These are phyloP conservation scores for Phytopythium litorale DNA, from an alignment of 352 stramenopile genomes.

Conservation along the genomic window DNA sequence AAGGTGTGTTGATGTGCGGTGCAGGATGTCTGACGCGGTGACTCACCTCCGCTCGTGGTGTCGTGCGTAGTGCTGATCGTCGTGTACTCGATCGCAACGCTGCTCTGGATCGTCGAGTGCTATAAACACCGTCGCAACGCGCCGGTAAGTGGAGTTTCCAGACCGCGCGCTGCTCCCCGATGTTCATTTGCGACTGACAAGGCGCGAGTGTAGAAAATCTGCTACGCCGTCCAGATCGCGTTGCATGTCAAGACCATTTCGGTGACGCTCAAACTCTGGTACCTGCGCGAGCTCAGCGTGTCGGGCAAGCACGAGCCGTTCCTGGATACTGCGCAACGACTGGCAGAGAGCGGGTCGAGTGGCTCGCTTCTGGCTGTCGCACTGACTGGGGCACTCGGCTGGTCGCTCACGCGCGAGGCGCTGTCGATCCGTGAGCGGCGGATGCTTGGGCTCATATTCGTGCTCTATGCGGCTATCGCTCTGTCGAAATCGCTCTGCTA, in stretches of 20 bases:
- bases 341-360: slow-evolving; percentile 34
- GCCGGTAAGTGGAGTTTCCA: slow-evolving; percentile 21
- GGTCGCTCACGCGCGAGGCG: slow-evolving; percentile 52
- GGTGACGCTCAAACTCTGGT: slow-evolving; percentile 48
- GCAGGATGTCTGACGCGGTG: neutral
- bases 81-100: slow-evolving; percentile 32
- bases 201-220: slow-evolving; percentile 33
- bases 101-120: slow-evolving; percentile 49
- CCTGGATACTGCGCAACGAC: slow-evolving; percentile 28
- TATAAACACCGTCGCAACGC: slow-evolving; percentile 32
- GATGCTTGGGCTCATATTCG: slow-evolving; percentile 30
- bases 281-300: slow-evolving; percentile 40
- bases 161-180: neutral
- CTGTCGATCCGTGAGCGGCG: slow-evolving; percentile 36
- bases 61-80: slow-evolving; percentile 30
- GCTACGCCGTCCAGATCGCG: slow-evolving; percentile 41
- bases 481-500: slow-evolving; percentile 46
- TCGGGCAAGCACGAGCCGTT: slow-evolving; percentile 20
- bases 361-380: slow-evolving; percentile 40
- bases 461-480: slow-evolving; percentile 34
- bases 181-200: too few species aligned
- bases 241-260: slow-evolving; percentile 52
- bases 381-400: slow-evolving; percentile 51
- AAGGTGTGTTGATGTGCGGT: slow-evolving; percentile 18
- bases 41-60: neutral